Base-by-base conservation (phyloP, 2,329 filamentous ascomycete species). In the Fusarium anguioides region DNA sequence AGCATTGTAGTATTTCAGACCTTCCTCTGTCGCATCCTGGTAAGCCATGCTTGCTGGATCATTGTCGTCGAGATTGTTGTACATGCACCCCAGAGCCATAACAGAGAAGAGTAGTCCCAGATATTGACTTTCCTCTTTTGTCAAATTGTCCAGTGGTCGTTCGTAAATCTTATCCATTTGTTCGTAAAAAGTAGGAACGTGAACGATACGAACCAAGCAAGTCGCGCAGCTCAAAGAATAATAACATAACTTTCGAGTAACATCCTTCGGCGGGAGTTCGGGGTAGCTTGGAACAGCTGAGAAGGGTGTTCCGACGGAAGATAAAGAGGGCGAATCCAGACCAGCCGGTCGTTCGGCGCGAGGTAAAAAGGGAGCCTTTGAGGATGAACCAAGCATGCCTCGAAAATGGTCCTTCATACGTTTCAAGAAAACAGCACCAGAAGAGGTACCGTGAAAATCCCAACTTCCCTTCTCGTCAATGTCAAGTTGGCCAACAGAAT, bases 391-490 rank as follows among this genome's bases (percentile, higher is more conserved):
- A 45, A 96, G 85, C 67, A 96, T 83, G 62, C 90, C 88, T 41
- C 92, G 91, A 69, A 97, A 92, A 74, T 97, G 91, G 73, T 96
- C 92, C 72, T 93, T 91, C 86, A 99, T 90, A 53, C 92, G 89
- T 66, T 89, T 87, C 71, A 97, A 86, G 76, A 97, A 99, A 65
- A 95, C 93, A 40, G 94, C 86, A 4, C 95, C 94, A 1, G 96
- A 98, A 0, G 95, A 97, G 66, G 92, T 91, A 45, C 96, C 96
- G 75, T 97, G 93, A 73, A 97, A 99, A 78, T 98, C 94, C 89
- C 94, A 97, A 71, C 96, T 89, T 39, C 95, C 95, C 72, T 90
- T 89, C 70, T 98, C 95, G 72, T 97, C 94, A 31, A 98, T 84
- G 73, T 98, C 95, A 18, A 99, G 84, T 75, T 94, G 92, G 33